Percentiles rank a stretch among this genome's conserved stretches.
These are phyloP conservation scores for Zygnema cylindricum DNA, from an alignment of 139 green algal genomes.

Conservation along the genomic window DNA sequence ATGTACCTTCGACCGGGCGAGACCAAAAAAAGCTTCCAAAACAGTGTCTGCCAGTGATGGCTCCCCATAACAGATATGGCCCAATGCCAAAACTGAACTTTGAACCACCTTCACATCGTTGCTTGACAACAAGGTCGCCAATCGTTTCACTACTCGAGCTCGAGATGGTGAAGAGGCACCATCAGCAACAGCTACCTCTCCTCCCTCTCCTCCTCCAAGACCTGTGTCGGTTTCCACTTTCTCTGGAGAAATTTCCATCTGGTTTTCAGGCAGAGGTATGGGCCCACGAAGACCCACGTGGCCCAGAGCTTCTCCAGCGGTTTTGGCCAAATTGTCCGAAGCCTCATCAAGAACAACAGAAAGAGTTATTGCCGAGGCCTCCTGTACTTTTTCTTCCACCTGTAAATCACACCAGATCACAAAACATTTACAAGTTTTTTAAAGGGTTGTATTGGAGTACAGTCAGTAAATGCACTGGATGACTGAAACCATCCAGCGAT, in stretches of 20 bases:
- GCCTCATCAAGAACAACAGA: not conserved
- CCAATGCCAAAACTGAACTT: constrained; percentile 18
- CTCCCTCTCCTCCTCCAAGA: not conserved
- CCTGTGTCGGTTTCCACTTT: too few relatives aligned
- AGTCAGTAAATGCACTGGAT: too few relatives aligned
- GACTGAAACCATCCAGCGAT: too few relatives aligned
- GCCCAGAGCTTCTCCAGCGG: constrained; percentile 60
- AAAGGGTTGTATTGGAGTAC: too few relatives aligned
- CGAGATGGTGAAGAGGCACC: not conserved
- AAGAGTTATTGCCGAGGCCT: not conserved
- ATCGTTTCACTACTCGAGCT: constrained; percentile 8
- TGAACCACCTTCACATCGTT: constrained; percentile 60
- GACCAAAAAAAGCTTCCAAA: not conserved
- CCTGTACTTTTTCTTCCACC: constrained; percentile 12
- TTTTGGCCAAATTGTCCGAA: not conserved
- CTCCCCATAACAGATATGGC: constrained; percentile 30
- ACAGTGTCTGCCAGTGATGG: not conserved
- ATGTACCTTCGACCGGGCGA: constrained; percentile 19
- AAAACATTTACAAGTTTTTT: too few relatives aligned
- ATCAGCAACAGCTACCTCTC: not conserved
- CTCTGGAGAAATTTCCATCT: not conserved
- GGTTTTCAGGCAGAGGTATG: constrained; percentile 4
- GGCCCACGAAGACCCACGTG: constrained; percentile 58
- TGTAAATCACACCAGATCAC: too few relatives aligned
- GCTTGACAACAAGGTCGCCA: constrained; percentile 31